phyloP scores from a whole-genome alignment of 257 asterid species.

The Fraxinus quadrangulata region DNA sequence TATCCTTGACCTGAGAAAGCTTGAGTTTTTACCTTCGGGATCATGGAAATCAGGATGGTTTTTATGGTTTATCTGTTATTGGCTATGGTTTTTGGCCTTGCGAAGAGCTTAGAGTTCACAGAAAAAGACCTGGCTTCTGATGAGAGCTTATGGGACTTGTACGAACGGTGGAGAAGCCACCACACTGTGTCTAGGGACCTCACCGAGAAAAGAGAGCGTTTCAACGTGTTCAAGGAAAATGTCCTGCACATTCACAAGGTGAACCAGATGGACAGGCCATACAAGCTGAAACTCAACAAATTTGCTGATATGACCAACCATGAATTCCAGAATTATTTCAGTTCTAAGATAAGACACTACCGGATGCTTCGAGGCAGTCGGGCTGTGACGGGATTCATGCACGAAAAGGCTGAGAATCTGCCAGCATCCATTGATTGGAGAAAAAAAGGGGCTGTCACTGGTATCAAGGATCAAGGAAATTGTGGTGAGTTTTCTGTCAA shows the following conservation, averaged over 20 bases:
- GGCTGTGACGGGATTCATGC: conserved; percentile 55
- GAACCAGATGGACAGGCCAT: conserved; percentile 76
- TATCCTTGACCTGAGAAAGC: neutral
- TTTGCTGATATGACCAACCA: conserved; percentile 79
- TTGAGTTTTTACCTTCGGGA: neutral
- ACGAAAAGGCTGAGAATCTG: conserved; percentile 41
- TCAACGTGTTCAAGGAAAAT: conserved; percentile 79
- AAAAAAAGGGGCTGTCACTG: conserved; percentile 78
- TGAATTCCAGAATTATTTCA: conserved; percentile 59
- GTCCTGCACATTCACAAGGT: conserved; percentile 61
- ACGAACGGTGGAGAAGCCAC: conserved; percentile 79
- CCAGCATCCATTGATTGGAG: conserved; percentile 87
- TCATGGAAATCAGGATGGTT: conserved; percentile 31
- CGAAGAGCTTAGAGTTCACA: conserved; percentile 61
- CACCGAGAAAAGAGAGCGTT: conserved; percentile 61
- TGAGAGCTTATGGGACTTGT: conserved; percentile 71
- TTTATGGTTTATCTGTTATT: conserved; percentile 38
- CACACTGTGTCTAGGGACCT: conserved; percentile 69
- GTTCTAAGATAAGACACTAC: conserved; percentile 67
- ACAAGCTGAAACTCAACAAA: conserved; percentile 75
- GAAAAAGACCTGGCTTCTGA: conserved; percentile 74
- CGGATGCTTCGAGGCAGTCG: conserved; percentile 55
- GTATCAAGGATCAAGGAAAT: conserved; percentile 77
- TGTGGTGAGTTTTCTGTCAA: conserved; percentile 54
- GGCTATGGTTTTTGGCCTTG: conserved; percentile 41